Evolutionary conservation across 805 yeast genomes (phyloP).

Genomic region (Teunomyces barrocoloradensis): DNA sequence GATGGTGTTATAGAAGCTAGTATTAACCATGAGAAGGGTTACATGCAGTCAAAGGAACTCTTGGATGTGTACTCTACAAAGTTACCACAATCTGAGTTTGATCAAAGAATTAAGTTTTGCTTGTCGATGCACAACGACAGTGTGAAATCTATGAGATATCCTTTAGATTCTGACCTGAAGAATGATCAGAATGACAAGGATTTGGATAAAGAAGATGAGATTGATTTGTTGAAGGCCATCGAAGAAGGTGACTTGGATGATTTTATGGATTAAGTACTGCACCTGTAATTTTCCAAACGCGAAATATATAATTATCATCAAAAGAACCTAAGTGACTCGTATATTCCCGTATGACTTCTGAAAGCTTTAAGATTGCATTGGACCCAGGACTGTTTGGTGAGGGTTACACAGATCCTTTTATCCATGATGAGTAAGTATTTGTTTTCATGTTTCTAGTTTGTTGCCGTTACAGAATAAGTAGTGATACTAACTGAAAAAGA

Average conservation of each 20-base stretch:
- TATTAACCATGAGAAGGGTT: conserved; percentile 87
- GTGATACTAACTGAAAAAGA: conserved; percentile 18
- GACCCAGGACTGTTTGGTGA: conserved; percentile 30
- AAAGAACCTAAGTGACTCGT: neutral
- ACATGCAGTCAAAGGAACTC: conserved; percentile 85
- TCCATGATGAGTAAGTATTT: conserved; percentile 38
- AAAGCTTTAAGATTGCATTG: conserved; percentile 17
- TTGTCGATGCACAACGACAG: conserved; percentile 86
- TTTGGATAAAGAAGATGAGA: conserved; percentile 39
- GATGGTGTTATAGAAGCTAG: conserved; percentile 97
- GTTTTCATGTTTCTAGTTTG: neutral
- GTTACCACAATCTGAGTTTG: conserved; percentile 83
- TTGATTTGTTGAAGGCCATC: conserved; percentile 45
- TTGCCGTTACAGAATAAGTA: neutral
- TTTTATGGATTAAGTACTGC: conserved; percentile 37
- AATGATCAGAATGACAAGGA: conserved; percentile 24
- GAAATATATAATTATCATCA: neutral
- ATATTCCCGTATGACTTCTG: neutral
- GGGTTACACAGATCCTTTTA: conserved; percentile 34
- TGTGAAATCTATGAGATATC: conserved; percentile 94
- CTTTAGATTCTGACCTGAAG: conserved; percentile 41
- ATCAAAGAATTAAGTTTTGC: conserved; percentile 92
- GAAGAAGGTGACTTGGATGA: conserved; percentile 57
- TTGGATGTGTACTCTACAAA: conserved; percentile 83
- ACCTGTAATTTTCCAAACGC: conserved; percentile 2